Evolutionary conservation across 805 yeast genomes (phyloP), one percentile per base, ranked within the genome.

Genomic region (Komagataella ulmi): DNA sequence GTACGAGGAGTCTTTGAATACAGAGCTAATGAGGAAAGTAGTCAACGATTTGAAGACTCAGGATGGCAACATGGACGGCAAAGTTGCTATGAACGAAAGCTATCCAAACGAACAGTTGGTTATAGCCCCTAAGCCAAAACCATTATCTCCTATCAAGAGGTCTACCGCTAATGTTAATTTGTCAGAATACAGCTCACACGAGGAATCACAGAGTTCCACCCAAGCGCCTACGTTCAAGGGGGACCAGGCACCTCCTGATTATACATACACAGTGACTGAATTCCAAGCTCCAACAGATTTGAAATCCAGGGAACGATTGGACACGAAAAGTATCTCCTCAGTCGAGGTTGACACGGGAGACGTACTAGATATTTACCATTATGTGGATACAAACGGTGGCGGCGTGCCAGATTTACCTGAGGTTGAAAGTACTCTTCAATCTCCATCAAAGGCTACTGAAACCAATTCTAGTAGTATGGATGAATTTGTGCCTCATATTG

Each of bases 401-500:
- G 40, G 14, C 14, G 14, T 7, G 40, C 40, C 40, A 30, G 3
- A 14, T 14, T 30, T n/a, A 10, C 40, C n/a, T 30, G 40, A 30
- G 14, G 40, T 30, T 30, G n/a, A 30, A 8, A 10, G 40, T 30
- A 30, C 40, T 30, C n/a, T 30, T 30, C 14, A 10, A 8, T 30
- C 40, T 3, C 40, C 40, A 8, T 8, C 40, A 10, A 19, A 45
- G 7, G 46, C 14, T 12, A 45, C 10, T 8, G 46, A 45, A 18
- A 17, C n/a, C 46, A 45, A 17, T 17, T 45, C 46, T 14, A 19
- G 46, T 14, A 18, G 21, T 12, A 52, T 23, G 47, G 45, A 17
- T 24, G 24, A 21, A 8, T 21, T 44, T 8, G 24, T 21, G 8
- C 43, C 19, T 40, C 51, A 19, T 17, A 24, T 58, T 12, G 57